Evolutionary conservation across 768 basidiomycete species (phyloP), one percentile per base, ranked within the genome.

Genomic region (Vararia minispora): DNA sequence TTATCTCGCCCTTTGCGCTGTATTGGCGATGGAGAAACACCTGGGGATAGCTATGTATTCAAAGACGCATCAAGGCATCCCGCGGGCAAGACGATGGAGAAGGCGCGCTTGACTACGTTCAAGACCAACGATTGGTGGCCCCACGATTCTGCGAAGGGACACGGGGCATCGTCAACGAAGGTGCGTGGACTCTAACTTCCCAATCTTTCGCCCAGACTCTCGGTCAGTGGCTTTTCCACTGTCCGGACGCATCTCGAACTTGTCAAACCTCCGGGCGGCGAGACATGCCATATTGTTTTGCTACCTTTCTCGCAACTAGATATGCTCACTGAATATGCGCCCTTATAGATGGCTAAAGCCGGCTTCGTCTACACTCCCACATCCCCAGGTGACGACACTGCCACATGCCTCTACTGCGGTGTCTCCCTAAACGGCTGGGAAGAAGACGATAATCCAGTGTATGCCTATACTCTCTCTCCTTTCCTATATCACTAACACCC

Each of bases 371-470:
- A 71, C 54, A 79, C 77, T 1, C 85, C 89, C 2, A 72, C 77
- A 40, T 58, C 64, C 10, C 50, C 63, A 2, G 79, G 70, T 3
- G 81, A 87, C 47, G 92, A 98, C 56, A 74, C 78, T 1, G 88
- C 76, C 0, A 78, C 78, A 1, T 98, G 92, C 58, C 63, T 90
- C 4, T 90, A 90, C 52, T 98, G 92, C 54, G 66, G 78, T 30
- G 64, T 80, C 24, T 69, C 76, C 2, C 71, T 94, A 3, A 77
- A 78, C 39, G 88, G 85, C 1, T 98, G 92, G 92, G 86, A 90
- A 29, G 62, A 68, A 21, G 74, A 73, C 11, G 92, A 98, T 55
- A 79, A 92, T 58, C 92, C 92, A 11, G 54, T 79, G 92, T 95
- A 58, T 41, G 84, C 62, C 24, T 20, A n/a, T 38, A 12, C n/a